These are phyloP conservation scores for Fusarium vanettenii DNA, from an alignment of 2,329 filamentous ascomycete species.

Conservation along the genomic window DNA sequence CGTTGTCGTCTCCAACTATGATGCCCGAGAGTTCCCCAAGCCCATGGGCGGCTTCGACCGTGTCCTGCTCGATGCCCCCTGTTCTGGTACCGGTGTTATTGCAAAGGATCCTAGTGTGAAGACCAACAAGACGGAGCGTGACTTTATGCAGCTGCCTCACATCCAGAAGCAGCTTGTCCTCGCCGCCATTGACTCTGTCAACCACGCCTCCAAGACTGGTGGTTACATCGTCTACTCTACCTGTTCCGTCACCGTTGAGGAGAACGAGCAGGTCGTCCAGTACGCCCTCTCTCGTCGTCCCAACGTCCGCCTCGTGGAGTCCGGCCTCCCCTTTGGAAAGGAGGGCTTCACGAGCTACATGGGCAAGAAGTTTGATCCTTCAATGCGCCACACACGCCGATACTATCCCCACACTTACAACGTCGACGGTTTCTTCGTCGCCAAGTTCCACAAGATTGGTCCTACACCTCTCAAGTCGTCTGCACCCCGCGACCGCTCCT, in stretches of 20 bases:
- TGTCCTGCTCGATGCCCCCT: conserved; percentile 93
- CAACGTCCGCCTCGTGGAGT: conserved; percentile 93
- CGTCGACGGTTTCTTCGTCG: conserved; percentile 98
- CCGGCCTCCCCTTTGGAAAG: conserved; percentile 88
- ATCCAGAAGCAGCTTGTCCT: conserved; percentile 94
- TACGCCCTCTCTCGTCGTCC: conserved; percentile 92
- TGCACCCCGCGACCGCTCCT: conserved; percentile 47
- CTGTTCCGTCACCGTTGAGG: conserved; percentile 93
- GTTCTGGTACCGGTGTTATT: conserved; percentile 97
- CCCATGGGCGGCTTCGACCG: conserved; percentile 97
- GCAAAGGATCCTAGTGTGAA: conserved; percentile 97
- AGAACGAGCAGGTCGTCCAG: conserved; percentile 90
- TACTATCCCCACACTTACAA: conserved; percentile 95
- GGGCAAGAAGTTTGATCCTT: conserved; percentile 91
- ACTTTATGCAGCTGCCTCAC: conserved; percentile 94
- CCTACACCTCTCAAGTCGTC: conserved; percentile 72
- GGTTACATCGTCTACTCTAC: conserved; percentile 98
- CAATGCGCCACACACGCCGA: conserved; percentile 82
- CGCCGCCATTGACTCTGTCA: conserved; percentile 92
- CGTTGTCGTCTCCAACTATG: conserved; percentile 94
- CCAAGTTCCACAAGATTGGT: conserved; percentile 94
- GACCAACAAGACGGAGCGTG: conserved; percentile 96
- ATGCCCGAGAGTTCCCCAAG: conserved; percentile 92
- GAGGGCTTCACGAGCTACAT: conserved; percentile 92
- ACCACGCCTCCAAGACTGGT: conserved; percentile 90